Conservation (phyloP, 805 yeast genomes). For the Cyberlindnera bimundalis region DNA sequence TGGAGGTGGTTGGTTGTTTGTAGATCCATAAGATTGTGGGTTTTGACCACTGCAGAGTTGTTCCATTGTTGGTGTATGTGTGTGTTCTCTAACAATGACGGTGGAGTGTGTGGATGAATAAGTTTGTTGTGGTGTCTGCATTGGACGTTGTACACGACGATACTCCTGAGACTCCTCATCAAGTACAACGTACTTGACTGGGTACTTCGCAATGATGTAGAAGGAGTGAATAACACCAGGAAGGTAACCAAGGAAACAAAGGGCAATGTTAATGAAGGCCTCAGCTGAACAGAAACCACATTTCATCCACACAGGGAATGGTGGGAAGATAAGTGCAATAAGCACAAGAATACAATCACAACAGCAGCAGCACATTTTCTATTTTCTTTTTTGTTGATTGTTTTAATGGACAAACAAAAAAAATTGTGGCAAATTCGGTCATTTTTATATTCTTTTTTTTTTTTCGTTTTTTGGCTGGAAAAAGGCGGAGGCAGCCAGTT, state of each 20-base stretch:
- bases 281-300: conserved; percentile 74
- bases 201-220: conserved; percentile 75
- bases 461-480: neutral
- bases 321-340: conserved; percentile 71
- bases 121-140: neutral
- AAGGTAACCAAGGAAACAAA: conserved; percentile 66
- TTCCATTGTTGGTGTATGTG: conserved; percentile 13
- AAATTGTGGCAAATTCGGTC: neutral
- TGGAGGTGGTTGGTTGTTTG: conserved; percentile 21
- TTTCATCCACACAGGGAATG: conserved; percentile 72
- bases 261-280: conserved; percentile 61
- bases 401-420: neutral
- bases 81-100: conserved; percentile 12
- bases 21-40: conserved; percentile 14
- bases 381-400: neutral
- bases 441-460: neutral
- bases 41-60: conserved; percentile 4
- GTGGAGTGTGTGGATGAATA: neutral
- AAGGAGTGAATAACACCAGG: conserved; percentile 79
- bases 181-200: conserved; percentile 35
- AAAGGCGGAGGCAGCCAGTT: neutral
- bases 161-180: conserved; percentile 28
- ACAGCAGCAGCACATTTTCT: conserved; percentile 19
- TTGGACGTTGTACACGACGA: conserved; percentile 6
- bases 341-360: conserved; percentile 65